phyloP scores from a whole-genome alignment of 371 early-diverging fungal genomes.

The Mortierella sp. region DNA sequence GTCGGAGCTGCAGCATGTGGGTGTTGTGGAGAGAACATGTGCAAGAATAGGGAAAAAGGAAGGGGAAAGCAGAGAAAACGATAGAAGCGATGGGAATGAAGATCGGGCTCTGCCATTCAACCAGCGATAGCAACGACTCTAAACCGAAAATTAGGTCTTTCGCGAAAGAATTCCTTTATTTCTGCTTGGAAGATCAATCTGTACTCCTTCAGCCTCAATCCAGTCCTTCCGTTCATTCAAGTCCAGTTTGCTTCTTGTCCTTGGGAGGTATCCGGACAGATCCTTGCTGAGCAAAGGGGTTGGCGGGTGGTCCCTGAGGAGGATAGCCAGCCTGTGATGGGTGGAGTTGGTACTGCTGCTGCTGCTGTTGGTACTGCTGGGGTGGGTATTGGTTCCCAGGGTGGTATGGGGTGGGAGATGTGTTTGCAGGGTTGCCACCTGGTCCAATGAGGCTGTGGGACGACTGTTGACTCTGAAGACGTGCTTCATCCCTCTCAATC shows the following conservation, averaged over 20 bases:
- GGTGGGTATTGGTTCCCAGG: background rate
- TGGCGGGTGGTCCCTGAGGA: conserved; percentile 1
- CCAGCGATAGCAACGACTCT: background rate
- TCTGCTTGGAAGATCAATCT: no score
- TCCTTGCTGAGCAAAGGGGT: conserved; percentile 22
- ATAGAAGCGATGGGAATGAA: background rate
- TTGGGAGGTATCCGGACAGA: conserved; percentile 33
- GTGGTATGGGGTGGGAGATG: background rate
- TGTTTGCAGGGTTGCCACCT: background rate
- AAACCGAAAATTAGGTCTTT: no score
- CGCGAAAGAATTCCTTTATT: no score
- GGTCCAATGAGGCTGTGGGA: conserved; percentile 11
- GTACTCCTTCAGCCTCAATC: background rate
- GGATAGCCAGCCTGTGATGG: background rate
- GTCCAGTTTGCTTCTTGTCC: conserved; percentile 27
- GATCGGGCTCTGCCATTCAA: background rate
- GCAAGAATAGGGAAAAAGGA: background rate
- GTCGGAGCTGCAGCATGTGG: background rate
- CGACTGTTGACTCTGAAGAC: conserved; percentile 4
- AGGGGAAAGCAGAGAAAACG: background rate
- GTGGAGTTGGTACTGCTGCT: conserved; percentile 6
- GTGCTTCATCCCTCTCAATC: conserved; percentile 59
- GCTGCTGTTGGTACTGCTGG: conserved; percentile 10
- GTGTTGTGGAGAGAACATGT: background rate
- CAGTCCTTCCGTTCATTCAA: no score